A percentile compares a stretch with the other conserved stretches of the same genome.
These are phyloP conservation scores for Drechslerella dactyloides DNA, from an alignment of 2,329 filamentous ascomycete genomes.

Conservation along the genomic window DNA sequence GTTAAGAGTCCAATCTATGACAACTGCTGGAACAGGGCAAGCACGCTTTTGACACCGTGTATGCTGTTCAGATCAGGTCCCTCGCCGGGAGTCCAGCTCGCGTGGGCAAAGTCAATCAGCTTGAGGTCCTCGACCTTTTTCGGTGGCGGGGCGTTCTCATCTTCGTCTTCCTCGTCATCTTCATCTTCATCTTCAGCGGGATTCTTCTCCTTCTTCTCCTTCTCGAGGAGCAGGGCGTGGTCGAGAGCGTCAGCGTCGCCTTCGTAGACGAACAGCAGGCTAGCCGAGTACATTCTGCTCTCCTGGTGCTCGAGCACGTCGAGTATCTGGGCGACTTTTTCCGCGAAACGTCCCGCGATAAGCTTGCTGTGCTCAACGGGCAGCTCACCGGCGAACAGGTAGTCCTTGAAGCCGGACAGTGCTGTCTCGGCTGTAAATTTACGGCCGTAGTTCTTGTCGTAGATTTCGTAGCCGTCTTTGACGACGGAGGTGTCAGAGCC, in stretches of 20 bases:
- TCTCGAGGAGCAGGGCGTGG: conserved; percentile 60
- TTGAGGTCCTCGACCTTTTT: conserved; percentile 79
- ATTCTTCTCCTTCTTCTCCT: conserved; percentile 52
- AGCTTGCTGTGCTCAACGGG: conserved; percentile 60
- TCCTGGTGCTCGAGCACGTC: conserved; percentile 67
- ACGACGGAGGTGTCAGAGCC: too few relatives aligned
- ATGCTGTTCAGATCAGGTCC: conserved; percentile 87
- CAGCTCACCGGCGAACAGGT: conserved; percentile 61
- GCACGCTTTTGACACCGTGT: conserved; percentile 73
- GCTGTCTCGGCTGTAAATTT: conserved; percentile 66
- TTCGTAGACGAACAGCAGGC: conserved; percentile 71
- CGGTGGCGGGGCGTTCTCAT: conserved; percentile 58
- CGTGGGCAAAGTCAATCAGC: conserved; percentile 97
- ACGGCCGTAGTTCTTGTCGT: conserved; percentile 71
- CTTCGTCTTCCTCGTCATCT: conserved; percentile 64
- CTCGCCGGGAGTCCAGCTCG: conserved; percentile 77
- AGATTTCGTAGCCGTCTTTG: conserved; percentile 70
- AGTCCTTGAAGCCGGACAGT: conserved; percentile 66
- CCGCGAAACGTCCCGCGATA: conserved; percentile 59
- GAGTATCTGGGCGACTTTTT: conserved; percentile 65
- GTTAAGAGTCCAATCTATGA: conserved; percentile 15
- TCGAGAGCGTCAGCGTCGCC: conserved; percentile 67
- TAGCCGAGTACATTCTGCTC: conserved; percentile 72
- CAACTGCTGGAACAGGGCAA: conserved; percentile 33
- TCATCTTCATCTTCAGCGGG: conserved; percentile 57